These are phyloP conservation scores for Xerocomellus chrysenteron DNA, from an alignment of 768 basidiomycete species.

Conservation along the genomic window DNA sequence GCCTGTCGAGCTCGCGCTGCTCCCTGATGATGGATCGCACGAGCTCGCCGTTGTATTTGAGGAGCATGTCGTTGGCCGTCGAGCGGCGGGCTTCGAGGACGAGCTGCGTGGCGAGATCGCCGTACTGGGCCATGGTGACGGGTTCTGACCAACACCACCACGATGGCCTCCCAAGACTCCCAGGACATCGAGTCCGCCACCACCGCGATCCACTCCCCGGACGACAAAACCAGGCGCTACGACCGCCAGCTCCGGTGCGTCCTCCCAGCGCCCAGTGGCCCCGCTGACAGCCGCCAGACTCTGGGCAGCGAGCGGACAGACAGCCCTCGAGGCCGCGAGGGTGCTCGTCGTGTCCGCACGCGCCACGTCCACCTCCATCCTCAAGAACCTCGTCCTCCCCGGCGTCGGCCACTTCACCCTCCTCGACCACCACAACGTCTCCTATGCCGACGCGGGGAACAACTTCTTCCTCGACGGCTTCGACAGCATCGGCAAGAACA, in stretches of 20 bases:
- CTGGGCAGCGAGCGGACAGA: slow-evolving; percentile 93
- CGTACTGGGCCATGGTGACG: slow-evolving; percentile 54
- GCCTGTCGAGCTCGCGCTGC: slow-evolving; percentile 81
- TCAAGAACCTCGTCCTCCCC: slow-evolving; percentile 97
- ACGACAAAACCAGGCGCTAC: slow-evolving; percentile 86
- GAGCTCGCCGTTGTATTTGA: slow-evolving; percentile 90
- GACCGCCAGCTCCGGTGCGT: slow-evolving; percentile 90
- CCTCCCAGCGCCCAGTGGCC: background rate
- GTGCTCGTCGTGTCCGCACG: slow-evolving; percentile 79
- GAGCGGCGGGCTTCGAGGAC: slow-evolving; percentile 85
- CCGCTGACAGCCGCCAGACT: slow-evolving; percentile 45
- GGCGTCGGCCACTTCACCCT: slow-evolving; percentile 96
- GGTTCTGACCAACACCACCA: slow-evolving; percentile 10
- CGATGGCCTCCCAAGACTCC: slow-evolving; percentile 37
- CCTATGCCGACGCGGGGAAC: slow-evolving; percentile 82
- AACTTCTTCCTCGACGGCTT: slow-evolving; percentile 91
- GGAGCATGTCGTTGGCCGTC: slow-evolving; percentile 74
- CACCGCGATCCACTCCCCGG: slow-evolving; percentile 52
- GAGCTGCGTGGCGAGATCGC: slow-evolving; percentile 87
- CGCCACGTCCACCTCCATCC: slow-evolving; percentile 82
- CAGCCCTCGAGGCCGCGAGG: slow-evolving; percentile 79
- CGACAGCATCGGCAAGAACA: slow-evolving; percentile 74
- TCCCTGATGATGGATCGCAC: slow-evolving; percentile 87
- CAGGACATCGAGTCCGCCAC: slow-evolving; percentile 50
- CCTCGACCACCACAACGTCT: slow-evolving; percentile 62